Evolutionary conservation across 768 basidiomycete genomes (phyloP).

Genomic region (Lactarius tabidus): DNA sequence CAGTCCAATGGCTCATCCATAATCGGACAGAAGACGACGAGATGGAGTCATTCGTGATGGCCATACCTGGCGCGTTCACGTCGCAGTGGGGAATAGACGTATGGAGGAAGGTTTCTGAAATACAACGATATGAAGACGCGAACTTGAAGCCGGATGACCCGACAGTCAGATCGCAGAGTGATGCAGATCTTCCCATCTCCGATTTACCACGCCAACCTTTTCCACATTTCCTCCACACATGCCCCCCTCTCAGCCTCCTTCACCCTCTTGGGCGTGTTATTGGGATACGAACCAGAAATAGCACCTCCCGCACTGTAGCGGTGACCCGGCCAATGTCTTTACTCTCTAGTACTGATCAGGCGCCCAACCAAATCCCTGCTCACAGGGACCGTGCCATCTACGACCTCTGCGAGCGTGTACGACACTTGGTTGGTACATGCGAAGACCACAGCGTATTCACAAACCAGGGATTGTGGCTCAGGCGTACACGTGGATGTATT

Average conservation of each 20-base stretch:
- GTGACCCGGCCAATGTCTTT: background rate
- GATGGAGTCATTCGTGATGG: slow-evolving; percentile 3
- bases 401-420: background rate
- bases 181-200: background rate
- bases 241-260: background rate
- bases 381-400: background rate
- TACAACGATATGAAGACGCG: background rate
- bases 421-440: background rate
- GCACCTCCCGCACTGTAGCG: background rate
- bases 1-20: background rate
- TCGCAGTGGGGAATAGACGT: background rate
- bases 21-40: background rate
- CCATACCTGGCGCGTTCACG: background rate
- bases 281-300: background rate
- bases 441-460: background rate
- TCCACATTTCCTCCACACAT: background rate
- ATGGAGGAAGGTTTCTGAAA: background rate
- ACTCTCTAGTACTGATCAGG: background rate
- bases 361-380: background rate
- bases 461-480: background rate
- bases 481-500: background rate
- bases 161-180: background rate
- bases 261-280: background rate
- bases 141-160: background rate
- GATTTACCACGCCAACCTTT: background rate